Base-by-base conservation (phyloP, 768 basidiomycete species). In the Hypsizygus marmoreus region DNA sequence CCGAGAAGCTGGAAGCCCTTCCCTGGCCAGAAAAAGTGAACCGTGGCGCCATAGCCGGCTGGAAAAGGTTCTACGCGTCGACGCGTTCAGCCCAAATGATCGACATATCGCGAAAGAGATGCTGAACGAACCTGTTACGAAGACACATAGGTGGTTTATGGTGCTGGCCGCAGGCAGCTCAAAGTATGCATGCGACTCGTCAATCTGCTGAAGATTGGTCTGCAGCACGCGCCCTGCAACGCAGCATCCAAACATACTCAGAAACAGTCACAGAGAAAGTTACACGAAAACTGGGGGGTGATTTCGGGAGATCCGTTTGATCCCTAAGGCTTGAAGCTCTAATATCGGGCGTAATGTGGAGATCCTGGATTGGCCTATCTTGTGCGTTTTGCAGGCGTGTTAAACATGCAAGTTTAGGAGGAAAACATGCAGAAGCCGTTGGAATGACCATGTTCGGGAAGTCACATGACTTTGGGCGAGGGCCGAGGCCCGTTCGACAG, bases 71-170 rank as follows among this genome's bases (percentile, higher is more conserved):
- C 88, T 79, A 47, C 4, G 34, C 4, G 14, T 32, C 12, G 17
- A 14, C 25, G 42, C 43, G 37, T 37, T 44, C 28, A 38, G 33
- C 25, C 30, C 41, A 41, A 29, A 40, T 40, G 41, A n/a, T 7
- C 23, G 32, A 26, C 17, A 16, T 25, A 16, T 28, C 12, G 23
- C 12, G 24, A 13, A 26, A 30, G 29, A 36, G 20, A 4, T 10
- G 22, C 20, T 9, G 13, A 29, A 65, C 79, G 40, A 51, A 88
- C 90, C 75, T 35, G 86, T 85, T 33, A 91, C 91, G 4, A 90
- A 94, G 2, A 95, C 88, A 37, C 87, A 88, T 33, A 94, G 66
- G 59, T 95, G 91, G 58, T 94, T 93, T 51, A 94, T 86, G 11
- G 77, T 73, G 47, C 78, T 79, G 0, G 89, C 88, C 19, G 75